Percentiles rank a stretch among this genome's conserved stretches.
Conservation (phyloP, 306 rosid species). For the Argentina anserina region DNA sequence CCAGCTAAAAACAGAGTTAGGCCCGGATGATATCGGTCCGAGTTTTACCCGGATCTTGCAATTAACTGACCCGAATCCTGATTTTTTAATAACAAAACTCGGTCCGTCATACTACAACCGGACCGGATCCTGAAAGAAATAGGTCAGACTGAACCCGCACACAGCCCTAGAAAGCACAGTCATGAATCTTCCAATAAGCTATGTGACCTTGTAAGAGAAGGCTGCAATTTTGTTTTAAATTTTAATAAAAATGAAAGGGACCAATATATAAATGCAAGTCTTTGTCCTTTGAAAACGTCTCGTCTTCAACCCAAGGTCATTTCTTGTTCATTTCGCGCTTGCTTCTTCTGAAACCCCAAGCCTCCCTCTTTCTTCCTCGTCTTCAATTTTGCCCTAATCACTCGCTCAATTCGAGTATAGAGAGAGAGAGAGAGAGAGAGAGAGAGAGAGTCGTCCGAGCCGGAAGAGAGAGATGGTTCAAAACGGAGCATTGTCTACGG, state of each 20-base stretch:
- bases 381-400: background rate
- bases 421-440: background rate
- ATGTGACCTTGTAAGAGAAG: background rate
- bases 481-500: constrained; percentile 40
- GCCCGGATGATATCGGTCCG: too few relatives aligned
- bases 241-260: background rate
- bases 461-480: constrained; percentile 40
- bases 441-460: background rate
- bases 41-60: too few relatives aligned
- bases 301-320: background rate
- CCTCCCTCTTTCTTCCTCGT: background rate
- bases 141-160: too few relatives aligned
- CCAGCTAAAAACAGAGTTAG: too few relatives aligned
- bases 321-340: background rate
- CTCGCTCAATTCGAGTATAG: background rate
- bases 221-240: background rate
- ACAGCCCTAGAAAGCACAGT: background rate
- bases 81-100: too few relatives aligned
- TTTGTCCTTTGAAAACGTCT: background rate
- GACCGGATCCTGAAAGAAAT: too few relatives aligned
- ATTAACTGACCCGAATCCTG: too few relatives aligned
- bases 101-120: too few relatives aligned
- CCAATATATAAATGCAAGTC: background rate
- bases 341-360: background rate
- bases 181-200: background rate